Evolutionary conservation across 495 filamentous ascomycete genomes (phyloP), one percentile per base, ranked within the genome.

Genomic region (Daldinia vernicosa): DNA sequence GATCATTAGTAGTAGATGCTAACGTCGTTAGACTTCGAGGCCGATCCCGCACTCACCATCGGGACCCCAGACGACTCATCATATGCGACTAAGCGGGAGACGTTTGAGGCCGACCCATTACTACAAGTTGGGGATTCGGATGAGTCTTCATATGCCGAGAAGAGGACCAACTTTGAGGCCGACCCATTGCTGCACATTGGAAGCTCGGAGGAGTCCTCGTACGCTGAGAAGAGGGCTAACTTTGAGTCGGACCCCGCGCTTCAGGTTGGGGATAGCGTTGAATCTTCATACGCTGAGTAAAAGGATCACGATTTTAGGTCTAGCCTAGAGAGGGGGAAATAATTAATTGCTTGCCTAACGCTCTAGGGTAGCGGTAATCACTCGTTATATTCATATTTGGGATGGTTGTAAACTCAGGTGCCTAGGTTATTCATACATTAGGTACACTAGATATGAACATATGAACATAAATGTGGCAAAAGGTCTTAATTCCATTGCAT

Each of bases 211-310:
- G 17, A 45, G 17, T 45, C 40, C 40, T 45, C 40, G 26, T 40
- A 61, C 4, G 22, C 37, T 35, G 26, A 50, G 22, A 47, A 47
- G 22, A 50, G 26, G 51, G 51, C 24, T 9, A 63, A 33, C 24
- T 47, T 65, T 54, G 53, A 59, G 55, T 43, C 55, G 30, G 63
- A 60, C 45, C 54, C 63, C 1, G 37, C 59, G 55, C 63, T 66
- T 1, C 63, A 66, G 28, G 63, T 66, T 30, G 63, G 63, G n/a
- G 30, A 59, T 14, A 59, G 50, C 3, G 15, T 32, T 4, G 63
- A 32, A 17, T 66, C 63, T 54, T 53, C 64, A 32, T 67, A 67
- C 8, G 64, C 64, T 47, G 19, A 47, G 43, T 47, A 47, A 47
- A 47, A 8, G 43, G 17, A 22, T 22, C 19, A 11, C 19, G 4